Conservation (phyloP, 257 asterid genomes). For the Leptodermis oblonga region DNA sequence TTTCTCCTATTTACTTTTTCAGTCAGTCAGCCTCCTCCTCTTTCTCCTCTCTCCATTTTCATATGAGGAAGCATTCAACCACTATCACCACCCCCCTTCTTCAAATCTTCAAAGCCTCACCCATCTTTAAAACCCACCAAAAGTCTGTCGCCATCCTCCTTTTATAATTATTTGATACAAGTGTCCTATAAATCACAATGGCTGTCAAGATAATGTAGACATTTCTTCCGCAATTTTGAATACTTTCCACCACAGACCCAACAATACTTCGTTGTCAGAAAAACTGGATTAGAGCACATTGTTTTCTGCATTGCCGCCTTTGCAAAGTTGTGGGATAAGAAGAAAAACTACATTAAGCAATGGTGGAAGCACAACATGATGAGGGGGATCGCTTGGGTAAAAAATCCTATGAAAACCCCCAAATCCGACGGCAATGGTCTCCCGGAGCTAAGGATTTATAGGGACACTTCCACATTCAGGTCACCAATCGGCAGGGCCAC, state of each 20-base stretch:
- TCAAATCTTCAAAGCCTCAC: too few relatives aligned
- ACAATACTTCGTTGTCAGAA: not conserved
- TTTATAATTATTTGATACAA: too few relatives aligned
- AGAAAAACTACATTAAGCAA: constrained; percentile 69
- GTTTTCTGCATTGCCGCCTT: constrained; percentile 91
- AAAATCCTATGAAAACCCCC: constrained; percentile 32
- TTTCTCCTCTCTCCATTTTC: too few relatives aligned
- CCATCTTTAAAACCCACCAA: too few relatives aligned
- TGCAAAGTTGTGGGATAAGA: constrained; percentile 55
- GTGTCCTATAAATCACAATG: too few relatives aligned
- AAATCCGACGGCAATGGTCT: constrained; percentile 28
- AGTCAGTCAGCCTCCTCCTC: too few relatives aligned
- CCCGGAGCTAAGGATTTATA: constrained; percentile 58
- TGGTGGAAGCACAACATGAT: constrained; percentile 64
- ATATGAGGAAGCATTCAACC: too few relatives aligned
- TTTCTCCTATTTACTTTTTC: too few relatives aligned
- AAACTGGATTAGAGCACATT: constrained; percentile 53
- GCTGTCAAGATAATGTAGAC: too few relatives aligned
- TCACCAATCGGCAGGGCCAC: constrained; percentile 61
- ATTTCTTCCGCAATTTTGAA: too few relatives aligned
- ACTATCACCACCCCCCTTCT: too few relatives aligned
- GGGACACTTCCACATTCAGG: constrained; percentile 51
- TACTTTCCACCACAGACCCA: not conserved
- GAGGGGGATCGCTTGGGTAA: constrained; percentile 81
- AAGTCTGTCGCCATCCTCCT: too few relatives aligned